Base-by-base conservation (phyloP, 1,139 yeast species). In the Blastobotrys capitulatus region DNA sequence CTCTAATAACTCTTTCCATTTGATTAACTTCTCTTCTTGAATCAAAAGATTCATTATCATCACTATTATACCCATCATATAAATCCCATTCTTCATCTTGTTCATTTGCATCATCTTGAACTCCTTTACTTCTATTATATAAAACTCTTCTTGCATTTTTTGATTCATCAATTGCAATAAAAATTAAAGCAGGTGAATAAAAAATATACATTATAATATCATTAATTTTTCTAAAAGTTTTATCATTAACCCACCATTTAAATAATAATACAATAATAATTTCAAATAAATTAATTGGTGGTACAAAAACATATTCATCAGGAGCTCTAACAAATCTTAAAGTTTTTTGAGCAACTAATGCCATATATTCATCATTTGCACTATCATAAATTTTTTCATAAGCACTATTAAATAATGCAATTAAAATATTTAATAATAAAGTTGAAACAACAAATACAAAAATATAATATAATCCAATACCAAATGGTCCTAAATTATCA, bases 311-410 rank as follows among this genome's bases (percentile, higher is more conserved):
- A 60, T 85, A 82, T 52, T 81, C 83, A 68, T 88, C 96, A 0
- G 96, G 96, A 0, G 96, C 95, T 57, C 96, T 77, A 48, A 87
- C 80, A 62, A 85, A 88, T 54, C 90, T 75, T 57, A 88, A 75
- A 0, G 95, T 87, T 70, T 87, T 86, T 56, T 85, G 86, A 3
- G 96, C 87, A 57, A 86, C 86, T 50, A 87, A 76, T 0, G 95
- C 95, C 72, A 87, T 77, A 65, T 84, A 88, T 64, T 88, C 95
- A 61, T 84, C 86, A 27, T 82, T 80, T 1, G 95, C 89, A 69
- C 87, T 86, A 48, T 80, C 94, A 51, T 83, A 85, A 56, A 88
- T 87, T 51, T 80, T 79, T 39, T 86, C 82, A 62, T 88, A 88
- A 0, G 96, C 94, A 50, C 88, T 84, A 32, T 94, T 81, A 67